Base-by-base conservation (phyloP, 129 eudicot species). In the Flaveria sonorensis region DNA sequence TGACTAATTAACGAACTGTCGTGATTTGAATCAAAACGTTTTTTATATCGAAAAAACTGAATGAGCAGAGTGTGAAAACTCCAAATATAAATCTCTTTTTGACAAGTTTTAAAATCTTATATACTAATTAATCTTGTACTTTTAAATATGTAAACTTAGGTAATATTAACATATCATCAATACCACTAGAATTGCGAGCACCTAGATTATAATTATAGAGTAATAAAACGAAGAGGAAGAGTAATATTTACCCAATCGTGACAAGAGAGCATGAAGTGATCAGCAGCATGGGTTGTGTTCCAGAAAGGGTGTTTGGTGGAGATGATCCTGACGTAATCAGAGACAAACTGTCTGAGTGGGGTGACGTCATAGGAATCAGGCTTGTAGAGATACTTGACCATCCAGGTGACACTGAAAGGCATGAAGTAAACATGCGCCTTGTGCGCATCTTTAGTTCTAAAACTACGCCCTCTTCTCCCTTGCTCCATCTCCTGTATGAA, bases 181-280 rank as follows among this genome's bases (percentile, higher is more conserved):
- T 26, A 1, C 28, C 28, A 26, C 28, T 26, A 26, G 28, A 26
- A 1, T 26, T 26, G 28, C n/a, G 2, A 26, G 28, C 28, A 26
- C 28, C 30, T 28, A 28, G 30, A 28, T 28, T 28, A 28, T 32
- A 32, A 32, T 32, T 8, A 7, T 19, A 56, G 63, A 56, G 11
- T 20, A 56, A 2, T 21, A 57, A 57, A 57, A 57, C 21, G 6
- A 9, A 3, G 64, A 3, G 6, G 14, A 10, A 36, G 28, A 65
- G 60, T 73, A 24, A 48, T 63, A 26, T 26, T 3, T 28, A 93
- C 98, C 98, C 97, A 93, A 77, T 93, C 98, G 77, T 93, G 98
- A 76, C 97, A 93, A 70, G 98, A 80, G 74, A 93, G 89, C 98
- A 93, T 93, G 87, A 93, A 93, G 80, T 93, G 98, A 80, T 93